Base-by-base conservation (phyloP, 2,329 filamentous ascomycete species). In the Phialophora verrucosa region DNA sequence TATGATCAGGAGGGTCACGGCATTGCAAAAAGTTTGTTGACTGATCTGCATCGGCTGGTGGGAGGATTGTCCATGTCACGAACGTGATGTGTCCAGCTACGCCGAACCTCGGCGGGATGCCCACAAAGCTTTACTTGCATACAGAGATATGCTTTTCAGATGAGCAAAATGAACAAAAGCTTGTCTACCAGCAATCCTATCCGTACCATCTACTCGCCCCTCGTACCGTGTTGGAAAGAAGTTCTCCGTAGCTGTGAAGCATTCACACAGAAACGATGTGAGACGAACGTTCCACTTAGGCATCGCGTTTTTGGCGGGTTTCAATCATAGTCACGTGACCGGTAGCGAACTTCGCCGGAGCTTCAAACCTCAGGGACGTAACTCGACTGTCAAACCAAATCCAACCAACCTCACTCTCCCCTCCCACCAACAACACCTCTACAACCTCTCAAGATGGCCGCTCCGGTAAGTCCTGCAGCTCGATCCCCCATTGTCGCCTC, bases 1-100 rank as follows among this genome's bases (percentile, higher is more conserved):
- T 92, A 86, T 93, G 62, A 71, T 66, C 60, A 65, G 62, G 47
- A 38, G 31, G 62, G 56, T 51, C 56, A 54, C 10, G 49, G 49
- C 20, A 20, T 29, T 53, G 53, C 42, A n/a, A 53, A 68, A 65
- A 60, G 49, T 68, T 62, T 44, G 38, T 42, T 59, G 62, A 35
- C 29, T 55, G 64, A 57, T 63, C 62, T 60, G 58, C 65, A 53
- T 68, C 42, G 35, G 27, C 35, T n/a, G 57, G 32, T 32, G 4
- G 35, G 44, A 23, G 29, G 50, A 27, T 35, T 29, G 42, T 32
- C 49, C 51, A 25, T 49, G 51, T 53, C 60, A 59, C 53, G 25
- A 38, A 32, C 38, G 38, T 53, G 38, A 47, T 42, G 23, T 58
- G 54, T 35, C 59, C 58, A 23, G 12, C 44, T 35, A 49, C 35